Evolutionary conservation across 768 basidiomycete genomes (phyloP), one percentile per base, ranked within the genome.

Genomic region (Leccinum variicolor): DNA sequence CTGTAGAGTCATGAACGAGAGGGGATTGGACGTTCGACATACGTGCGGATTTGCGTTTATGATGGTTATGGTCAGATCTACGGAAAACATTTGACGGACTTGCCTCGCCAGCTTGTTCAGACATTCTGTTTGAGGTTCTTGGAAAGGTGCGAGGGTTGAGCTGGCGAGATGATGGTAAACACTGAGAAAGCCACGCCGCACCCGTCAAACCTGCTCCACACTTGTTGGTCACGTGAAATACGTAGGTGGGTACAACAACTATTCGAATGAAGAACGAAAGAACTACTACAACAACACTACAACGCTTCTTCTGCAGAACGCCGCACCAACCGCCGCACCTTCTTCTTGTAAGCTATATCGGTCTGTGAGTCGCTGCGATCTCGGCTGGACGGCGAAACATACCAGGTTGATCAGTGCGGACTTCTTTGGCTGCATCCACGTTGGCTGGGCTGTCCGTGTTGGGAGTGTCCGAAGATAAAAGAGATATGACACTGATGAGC

Each of bases 401-500:
- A 89, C 90, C 77, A 51, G 78, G 74, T 19, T 79, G 70, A 66
- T 90, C 82, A 26, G 78, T 84, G 62, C 90, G 82, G 34, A 91
- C 81, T 70, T 94, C 86, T 69, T 92, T 92, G 21, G 97, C 96
- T 0, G 97, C 95, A 67, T 98, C 94, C 14, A 98, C 89, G 64
- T 98, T 98, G 5, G 95, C 95, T 3, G 95, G 95, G 61, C 94
- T 95, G 74, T 94, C 92, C 59, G 87, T 80, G 74, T 94, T 94
- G 19, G 95, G 95, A 36, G 79, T 85, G 68, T 98, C 92, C 55
- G 92, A 91, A 15, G 94, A 97, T 43, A 99, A 76, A 7, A 99
- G 83, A 14, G 95, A 98, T 63, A 98, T 98, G 62, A 98, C 96
- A 66, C 92, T 95, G 68, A 99, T 74, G 60, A 98, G 87, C 96